Conservation (phyloP, 768 basidiomycete species). For the Hortiboletus flavorubellus region DNA sequence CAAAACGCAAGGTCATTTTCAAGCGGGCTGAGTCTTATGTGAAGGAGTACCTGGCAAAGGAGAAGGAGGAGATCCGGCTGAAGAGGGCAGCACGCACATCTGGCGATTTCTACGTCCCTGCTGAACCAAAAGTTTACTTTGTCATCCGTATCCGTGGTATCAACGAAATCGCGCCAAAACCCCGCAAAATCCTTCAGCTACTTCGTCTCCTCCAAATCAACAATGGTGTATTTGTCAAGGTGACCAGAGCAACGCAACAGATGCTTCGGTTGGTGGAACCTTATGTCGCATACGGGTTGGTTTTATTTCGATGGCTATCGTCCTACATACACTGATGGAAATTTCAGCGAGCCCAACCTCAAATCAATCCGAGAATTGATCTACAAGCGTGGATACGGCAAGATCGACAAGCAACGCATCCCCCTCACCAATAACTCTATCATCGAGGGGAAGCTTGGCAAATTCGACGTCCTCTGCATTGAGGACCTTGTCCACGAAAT, state of each 20-base stretch:
- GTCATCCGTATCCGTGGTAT: conserved; percentile 99
- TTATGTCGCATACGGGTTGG: conserved; percentile 94
- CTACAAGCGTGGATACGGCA: conserved; percentile 99
- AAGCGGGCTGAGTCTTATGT: conserved; percentile 98
- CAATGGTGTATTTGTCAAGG: conserved; percentile 98
- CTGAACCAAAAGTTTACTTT: conserved; percentile 96
- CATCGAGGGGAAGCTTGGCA: conserved; percentile 88
- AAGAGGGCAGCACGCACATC: conserved; percentile 88
- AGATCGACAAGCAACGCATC: conserved; percentile 96
- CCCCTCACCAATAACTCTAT: conserved; percentile 91
- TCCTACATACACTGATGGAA: conserved; percentile 1
- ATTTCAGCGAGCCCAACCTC: conserved; percentile 83
- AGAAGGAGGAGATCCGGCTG: conserved; percentile 95
- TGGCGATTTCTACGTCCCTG: conserved; percentile 97
- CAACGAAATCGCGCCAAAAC: conserved; percentile 99
- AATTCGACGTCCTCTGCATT: conserved; percentile 93
- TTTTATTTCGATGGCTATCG: conserved; percentile 3
- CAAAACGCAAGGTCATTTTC: conserved; percentile 97
- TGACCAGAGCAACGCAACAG: conserved; percentile 92
- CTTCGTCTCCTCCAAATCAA: conserved; percentile 99
- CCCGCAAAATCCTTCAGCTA: conserved; percentile 97
- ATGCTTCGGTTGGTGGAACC: conserved; percentile 98
- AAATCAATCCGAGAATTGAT: conserved; percentile 95
- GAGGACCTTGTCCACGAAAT: conserved; percentile 99
- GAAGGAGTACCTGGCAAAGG: conserved; percentile 90